Evolutionary conservation across 306 rosid species (phyloP), one percentile per base, ranked within the genome.

Genomic region (Geum urbanum): DNA sequence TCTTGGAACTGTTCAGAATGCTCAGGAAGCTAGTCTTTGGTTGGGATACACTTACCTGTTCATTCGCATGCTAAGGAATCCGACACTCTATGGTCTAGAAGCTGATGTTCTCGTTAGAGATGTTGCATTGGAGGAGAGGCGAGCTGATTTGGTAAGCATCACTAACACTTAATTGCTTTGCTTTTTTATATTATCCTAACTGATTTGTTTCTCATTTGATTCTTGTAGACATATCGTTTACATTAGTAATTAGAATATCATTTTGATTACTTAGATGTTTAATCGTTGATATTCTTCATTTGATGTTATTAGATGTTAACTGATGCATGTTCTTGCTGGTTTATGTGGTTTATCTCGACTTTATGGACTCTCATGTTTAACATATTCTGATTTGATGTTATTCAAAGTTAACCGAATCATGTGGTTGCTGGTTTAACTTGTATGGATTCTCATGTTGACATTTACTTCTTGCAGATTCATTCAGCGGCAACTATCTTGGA

Each of bases 1-100:
- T 77, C 92, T 90, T 49, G 97, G 97, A 51, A 90, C 97, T 58
- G 94, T 88, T 76, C 98, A 90, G 71, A 92, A 94, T 80, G 91
- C 96, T 0, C 75, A 72, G 72, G 97, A 94, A 78, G 97, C 96
- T 20, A 85, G 90, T 65, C 69, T 79, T 55, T 94, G 98, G 97
- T 65, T 94, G 69, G 92, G 90, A 27, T 88, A 94, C 83, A 90
- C 98, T 48, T 88, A 90, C 82, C 74, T 94, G 78, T 87, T 81
- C 72, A 81, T 90, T 22, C 96, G 97, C 4, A 90, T 94, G 98
- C 7, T 83, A 24, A 83, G 87, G 55, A 94, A 91, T 74, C 98
- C 97, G 12, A 69, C 91, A 4, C 90, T 90, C 2, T 94, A 90
- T 83, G 96, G 96, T 72, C 19, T 94, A 81, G 83, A 88, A 77